Base-by-base conservation (phyloP, 345 rosid species). In the Noccaea caerulescens region DNA sequence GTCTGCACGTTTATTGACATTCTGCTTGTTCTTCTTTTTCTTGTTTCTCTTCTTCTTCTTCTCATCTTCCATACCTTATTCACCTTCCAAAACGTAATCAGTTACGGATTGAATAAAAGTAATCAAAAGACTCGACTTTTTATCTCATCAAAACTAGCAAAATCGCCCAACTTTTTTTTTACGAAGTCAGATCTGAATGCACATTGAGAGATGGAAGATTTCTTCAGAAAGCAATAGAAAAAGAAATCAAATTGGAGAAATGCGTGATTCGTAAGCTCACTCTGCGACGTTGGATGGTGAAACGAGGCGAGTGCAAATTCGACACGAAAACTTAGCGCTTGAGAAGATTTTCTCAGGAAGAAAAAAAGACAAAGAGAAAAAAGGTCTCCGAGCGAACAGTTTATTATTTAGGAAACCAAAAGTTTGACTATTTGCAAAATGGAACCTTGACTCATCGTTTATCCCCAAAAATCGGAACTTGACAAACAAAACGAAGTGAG, bases 31-130 rank as follows among this genome's bases (percentile, higher is more conserved):
- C 68, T 88, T 88, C 85, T 82, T 88, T 7, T 86, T 88, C 80
- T 86, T 88, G 71, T 78, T 88, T 47, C 84, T 63, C 80, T 80
- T 88, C 66, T 84, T 85, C 80, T 80, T 88, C 86, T 80, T 88
- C 12, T 82, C 88, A 4, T 82, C 88, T 54, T 88, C 93, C 93
- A 88, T 84, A 23, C 71, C 79, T 82, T 14, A 72, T 46, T 43
- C 63, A 54, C 36, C 60, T 42, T 18, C 37, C 49, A 27, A 72
- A 47, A 45, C 25, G 16, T 37, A 16, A 66, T 38, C 60, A 57
- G 16, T 45, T 7, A 50, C 18, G 7, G 54, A 41, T 52, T 27
- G 27, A n/a, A 32, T 5, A 16, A 30, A 47, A 9, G 33, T 18
- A 4, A 42, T 46, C 56, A 33, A 44, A 13, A 71, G 38, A 30